These are phyloP conservation scores for Xanthoceras sorbifolium DNA, from an alignment of 345 rosid genomes.

Conservation along the genomic window DNA sequence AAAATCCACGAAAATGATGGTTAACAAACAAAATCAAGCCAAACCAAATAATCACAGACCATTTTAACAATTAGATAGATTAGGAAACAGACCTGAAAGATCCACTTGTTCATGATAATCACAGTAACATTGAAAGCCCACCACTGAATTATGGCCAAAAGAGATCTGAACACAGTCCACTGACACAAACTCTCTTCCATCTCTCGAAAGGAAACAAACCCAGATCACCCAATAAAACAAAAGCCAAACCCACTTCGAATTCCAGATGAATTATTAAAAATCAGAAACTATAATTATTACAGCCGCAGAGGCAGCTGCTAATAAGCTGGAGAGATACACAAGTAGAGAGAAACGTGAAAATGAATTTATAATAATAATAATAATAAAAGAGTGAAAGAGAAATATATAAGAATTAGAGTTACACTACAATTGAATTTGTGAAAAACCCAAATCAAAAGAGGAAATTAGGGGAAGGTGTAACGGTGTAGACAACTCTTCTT, in stretches of 20 bases:
- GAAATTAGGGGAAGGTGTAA: constrained; percentile 37
- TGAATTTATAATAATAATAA: not conserved
- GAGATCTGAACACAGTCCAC: constrained; percentile 85
- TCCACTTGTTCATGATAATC: constrained; percentile 99
- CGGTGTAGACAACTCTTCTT: constrained; percentile 46
- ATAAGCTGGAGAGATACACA: constrained; percentile 7
- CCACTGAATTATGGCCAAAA: constrained; percentile 93
- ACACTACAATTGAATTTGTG: not conserved
- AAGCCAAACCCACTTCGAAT: constrained; percentile 34
- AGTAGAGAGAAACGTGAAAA: constrained; percentile 7
- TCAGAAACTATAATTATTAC: constrained; percentile 4
- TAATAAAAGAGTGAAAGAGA: constrained; percentile 9
- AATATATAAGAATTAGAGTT: not conserved
- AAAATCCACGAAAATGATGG: too few relatives aligned
- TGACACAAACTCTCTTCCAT: constrained; percentile 78
- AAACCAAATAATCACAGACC: not conserved
- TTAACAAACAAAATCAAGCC: not conserved
- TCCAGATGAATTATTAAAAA: not conserved
- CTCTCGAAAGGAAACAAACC: constrained; percentile 4
- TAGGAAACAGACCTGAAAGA: constrained; percentile 77
- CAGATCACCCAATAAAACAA: constrained; percentile 29
- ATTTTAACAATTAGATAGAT: not conserved
- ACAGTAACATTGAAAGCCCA: constrained; percentile 96
- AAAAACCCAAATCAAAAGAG: constrained; percentile 36
- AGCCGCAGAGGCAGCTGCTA: constrained; percentile 20